Evolutionary conservation across 768 basidiomycete genomes (phyloP), one percentile per base, ranked within the genome.

Genomic region (Amanita inopinata): DNA sequence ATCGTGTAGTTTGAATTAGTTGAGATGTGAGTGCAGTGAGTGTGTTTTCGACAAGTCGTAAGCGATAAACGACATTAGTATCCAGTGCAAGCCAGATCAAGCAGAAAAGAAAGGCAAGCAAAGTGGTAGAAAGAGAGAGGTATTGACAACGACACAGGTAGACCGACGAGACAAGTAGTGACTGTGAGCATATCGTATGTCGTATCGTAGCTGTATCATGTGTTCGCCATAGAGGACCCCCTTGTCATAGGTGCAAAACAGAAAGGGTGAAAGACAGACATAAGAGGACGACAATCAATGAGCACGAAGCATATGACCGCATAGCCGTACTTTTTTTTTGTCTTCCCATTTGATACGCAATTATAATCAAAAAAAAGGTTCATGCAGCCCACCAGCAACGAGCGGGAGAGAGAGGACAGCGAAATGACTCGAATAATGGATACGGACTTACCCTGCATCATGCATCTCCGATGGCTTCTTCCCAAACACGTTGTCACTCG

Each of bases 381-480:
- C n/a, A n/a, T n/a, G n/a, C n/a, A n/a, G n/a, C n/a, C n/a, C n/a
- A n/a, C n/a, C n/a, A n/a, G n/a, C n/a, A n/a, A n/a, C n/a, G 14
- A n/a, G 19, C 33, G 19, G 31, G 33, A 36, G 33, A 47, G 38
- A 38, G 34, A 45, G 35, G 43, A 24, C n/a, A 35, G 24, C 44
- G 17, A 47, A 49, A n/a, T 46, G 36, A 49, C 41, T 44, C 41
- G 36, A 18, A 27, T 47, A 45, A 44, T 37, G 48, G 49, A 53
- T 46, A 49, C 49, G 43, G 46, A 68, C 84, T 81, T 71, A 87
- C 84, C 84, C 84, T 69, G 78, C 78, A 57, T 87, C 84, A 47
- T 81, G 79, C 80, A 81, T 82, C 57, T 86, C 83, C 14, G 75
- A 75, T 6, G 78, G 78, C 49, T 79, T 73, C 53, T 80, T 69